Conservation (phyloP, 495 filamentous ascomycete genomes). For the Neurospora sp. region DNA sequence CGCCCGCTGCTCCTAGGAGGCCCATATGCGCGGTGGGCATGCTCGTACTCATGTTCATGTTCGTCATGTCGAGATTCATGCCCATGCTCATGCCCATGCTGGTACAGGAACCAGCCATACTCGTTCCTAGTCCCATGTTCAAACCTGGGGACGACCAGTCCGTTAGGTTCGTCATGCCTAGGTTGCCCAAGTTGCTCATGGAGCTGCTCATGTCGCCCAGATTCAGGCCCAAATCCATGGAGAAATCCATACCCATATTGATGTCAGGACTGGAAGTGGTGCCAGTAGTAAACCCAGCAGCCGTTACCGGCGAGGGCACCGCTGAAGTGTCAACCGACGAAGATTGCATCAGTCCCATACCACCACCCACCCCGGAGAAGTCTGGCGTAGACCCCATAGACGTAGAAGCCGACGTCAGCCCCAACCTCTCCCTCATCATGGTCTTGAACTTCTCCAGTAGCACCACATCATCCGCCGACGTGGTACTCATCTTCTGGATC, state of each 20-base stretch:
- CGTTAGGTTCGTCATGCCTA: neutral
- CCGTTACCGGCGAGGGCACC: neutral
- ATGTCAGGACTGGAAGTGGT: neutral
- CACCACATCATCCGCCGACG: conserved; percentile 37
- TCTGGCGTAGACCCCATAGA: neutral
- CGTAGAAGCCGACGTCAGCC: neutral
- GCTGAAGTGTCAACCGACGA: neutral
- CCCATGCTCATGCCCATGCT: neutral
- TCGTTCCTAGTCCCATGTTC: neutral
- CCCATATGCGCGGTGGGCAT: neutral
- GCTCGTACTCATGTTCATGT: neutral
- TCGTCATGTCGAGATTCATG: neutral
- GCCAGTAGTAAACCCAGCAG: neutral
- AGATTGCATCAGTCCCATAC: neutral
- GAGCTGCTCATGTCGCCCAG: neutral
- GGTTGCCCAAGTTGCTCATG: neutral
- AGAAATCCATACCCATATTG: neutral
- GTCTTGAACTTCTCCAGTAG: conserved; percentile 40
- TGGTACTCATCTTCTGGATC: conserved; percentile 29
- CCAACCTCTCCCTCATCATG: conserved; percentile 17
- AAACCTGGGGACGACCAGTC: neutral
- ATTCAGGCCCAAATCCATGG: neutral
- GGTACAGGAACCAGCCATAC: neutral
- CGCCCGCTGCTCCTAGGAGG: neutral
- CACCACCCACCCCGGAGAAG: neutral